These are phyloP conservation scores for Hanseniaspora singularis DNA, from an alignment of 805 yeast species.

Conservation along the genomic window DNA sequence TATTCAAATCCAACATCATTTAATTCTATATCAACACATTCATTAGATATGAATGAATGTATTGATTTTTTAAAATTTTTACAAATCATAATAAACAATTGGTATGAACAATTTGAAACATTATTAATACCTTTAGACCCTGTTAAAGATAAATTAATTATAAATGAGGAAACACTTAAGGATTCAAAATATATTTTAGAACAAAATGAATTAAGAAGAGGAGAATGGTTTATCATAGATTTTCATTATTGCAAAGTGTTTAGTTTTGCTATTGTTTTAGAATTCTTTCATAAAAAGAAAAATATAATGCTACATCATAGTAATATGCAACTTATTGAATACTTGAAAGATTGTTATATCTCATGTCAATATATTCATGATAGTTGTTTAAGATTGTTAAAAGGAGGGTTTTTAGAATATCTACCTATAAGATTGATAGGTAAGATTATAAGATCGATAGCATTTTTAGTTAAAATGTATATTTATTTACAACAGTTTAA, in stretches of 20 bases:
- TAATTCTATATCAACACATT: conserved; percentile 9
- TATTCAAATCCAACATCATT: conserved; percentile 9
- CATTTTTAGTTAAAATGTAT: conserved; percentile 79
- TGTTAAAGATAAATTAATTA: conserved; percentile 29
- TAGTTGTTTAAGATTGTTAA: conserved; percentile 35
- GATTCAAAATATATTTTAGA: conserved; percentile 28
- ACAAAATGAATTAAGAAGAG: conserved; percentile 36
- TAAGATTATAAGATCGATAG: conserved; percentile 74
- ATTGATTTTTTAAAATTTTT: conserved; percentile 59
- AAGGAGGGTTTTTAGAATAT: conserved; percentile 47
- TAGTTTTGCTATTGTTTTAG: conserved; percentile 28
- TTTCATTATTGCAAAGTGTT: conserved; percentile 75
- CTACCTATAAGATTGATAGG: conserved; percentile 93
- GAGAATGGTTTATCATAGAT: conserved; percentile 67
- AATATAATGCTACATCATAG: conserved; percentile 11
- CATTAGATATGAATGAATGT: conserved; percentile 46
- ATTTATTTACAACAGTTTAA: conserved; percentile 36
- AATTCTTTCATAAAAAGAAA: conserved; percentile 9
- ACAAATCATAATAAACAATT: conserved; percentile 63
- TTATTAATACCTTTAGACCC: conserved; percentile 41
- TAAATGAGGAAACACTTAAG: conserved; percentile 21
- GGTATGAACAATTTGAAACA: conserved; percentile 56
- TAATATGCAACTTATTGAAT: conserved; percentile 11
- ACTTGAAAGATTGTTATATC: conserved; percentile 9
- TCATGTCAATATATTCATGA: conserved; percentile 12